Evolutionary conservation across 2,329 filamentous ascomycete genomes (phyloP).

Genomic region (Podosphaera leucotricha): DNA sequence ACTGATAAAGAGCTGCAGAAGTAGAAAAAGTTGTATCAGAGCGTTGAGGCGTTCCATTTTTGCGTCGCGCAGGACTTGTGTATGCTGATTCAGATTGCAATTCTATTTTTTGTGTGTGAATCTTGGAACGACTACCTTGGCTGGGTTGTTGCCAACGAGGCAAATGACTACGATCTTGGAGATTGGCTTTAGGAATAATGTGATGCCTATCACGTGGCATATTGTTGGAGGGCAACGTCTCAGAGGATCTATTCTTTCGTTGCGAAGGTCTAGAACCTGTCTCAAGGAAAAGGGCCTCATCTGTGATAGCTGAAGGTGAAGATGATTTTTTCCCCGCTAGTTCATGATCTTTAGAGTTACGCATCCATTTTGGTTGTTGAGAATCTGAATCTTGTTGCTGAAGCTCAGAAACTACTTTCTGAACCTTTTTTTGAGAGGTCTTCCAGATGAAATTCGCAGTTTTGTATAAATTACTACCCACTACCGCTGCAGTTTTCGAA

Average conservation of each 20-base stretch:
- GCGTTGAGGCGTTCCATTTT: slow-evolving; percentile 30
- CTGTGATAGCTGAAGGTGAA: slow-evolving; percentile 24
- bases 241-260: slow-evolving; percentile 13
- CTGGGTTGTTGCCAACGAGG: slow-evolving; percentile 35
- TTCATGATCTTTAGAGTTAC: slow-evolving; percentile 28
- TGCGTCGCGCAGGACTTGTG: slow-evolving; percentile 64
- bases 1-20: slow-evolving; percentile 12
- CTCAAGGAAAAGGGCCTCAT: slow-evolving; percentile 64
- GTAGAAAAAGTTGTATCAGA: slow-evolving; percentile 26
- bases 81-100: slow-evolving; percentile 67
- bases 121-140: slow-evolving; percentile 30
- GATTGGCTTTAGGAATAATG: slow-evolving; percentile 20
- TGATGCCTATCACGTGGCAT: slow-evolving; percentile 26
- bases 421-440: slow-evolving; percentile 73
- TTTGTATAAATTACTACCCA: slow-evolving; percentile 71
- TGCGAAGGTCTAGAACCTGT: slow-evolving; percentile 32
- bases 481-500: slow-evolving; percentile 54
- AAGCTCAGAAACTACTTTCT: slow-evolving; percentile 78
- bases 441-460: slow-evolving; percentile 93
- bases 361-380: slow-evolving; percentile 88
- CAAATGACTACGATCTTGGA: slow-evolving; percentile 10
- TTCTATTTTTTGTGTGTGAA: slow-evolving; percentile 52
- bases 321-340: slow-evolving; percentile 11
- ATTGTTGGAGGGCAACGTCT: slow-evolving; percentile 6
- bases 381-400: slow-evolving; percentile 45